These are phyloP conservation scores for Cornus suecica DNA, from an alignment of 148 eudicot genomes.

Conservation along the genomic window DNA sequence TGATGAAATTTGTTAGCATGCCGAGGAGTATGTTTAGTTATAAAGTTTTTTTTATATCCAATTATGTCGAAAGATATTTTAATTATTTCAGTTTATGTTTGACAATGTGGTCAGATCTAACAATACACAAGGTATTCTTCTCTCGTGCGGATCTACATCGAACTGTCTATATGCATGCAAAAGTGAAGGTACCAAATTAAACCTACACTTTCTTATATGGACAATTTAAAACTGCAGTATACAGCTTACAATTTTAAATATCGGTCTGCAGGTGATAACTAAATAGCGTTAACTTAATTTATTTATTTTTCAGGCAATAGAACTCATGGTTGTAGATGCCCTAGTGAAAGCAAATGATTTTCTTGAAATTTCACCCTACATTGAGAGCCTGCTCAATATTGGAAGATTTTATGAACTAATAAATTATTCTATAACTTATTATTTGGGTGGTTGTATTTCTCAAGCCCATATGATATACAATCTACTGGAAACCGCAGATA, in stretches of 20 bases:
- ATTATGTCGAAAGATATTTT: neutral
- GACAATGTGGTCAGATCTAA: slow-evolving; percentile 45
- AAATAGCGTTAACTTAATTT: neutral
- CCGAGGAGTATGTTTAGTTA: slow-evolving; percentile 50
- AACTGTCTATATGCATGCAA: slow-evolving; percentile 61
- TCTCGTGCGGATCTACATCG: slow-evolving; percentile 68
- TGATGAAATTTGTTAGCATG: slow-evolving; percentile 67
- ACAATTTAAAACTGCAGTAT: neutral
- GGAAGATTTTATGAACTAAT: slow-evolving; percentile 48
- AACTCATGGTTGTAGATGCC: too few species aligned
- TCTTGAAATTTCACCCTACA: slow-evolving; percentile 37
- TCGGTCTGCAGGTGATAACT: neutral
- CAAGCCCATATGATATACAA: neutral
- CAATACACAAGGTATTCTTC: slow-evolving; percentile 49
- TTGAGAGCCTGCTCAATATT: slow-evolving; percentile 57
- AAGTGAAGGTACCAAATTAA: slow-evolving; percentile 51
- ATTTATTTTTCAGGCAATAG: slow-evolving; percentile 48
- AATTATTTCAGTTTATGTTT: slow-evolving; percentile 1
- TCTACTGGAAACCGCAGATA: too few species aligned
- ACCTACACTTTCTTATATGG: neutral
- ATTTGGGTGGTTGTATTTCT: neutral
- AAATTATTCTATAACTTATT: neutral
- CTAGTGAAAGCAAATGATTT: slow-evolving; percentile 43
- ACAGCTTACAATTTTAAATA: neutral
- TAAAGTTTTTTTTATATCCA: slow-evolving; percentile 13